Base-by-base conservation (phyloP, 2,329 filamentous ascomycete species). In the Lasiodiplodia citricola region DNA sequence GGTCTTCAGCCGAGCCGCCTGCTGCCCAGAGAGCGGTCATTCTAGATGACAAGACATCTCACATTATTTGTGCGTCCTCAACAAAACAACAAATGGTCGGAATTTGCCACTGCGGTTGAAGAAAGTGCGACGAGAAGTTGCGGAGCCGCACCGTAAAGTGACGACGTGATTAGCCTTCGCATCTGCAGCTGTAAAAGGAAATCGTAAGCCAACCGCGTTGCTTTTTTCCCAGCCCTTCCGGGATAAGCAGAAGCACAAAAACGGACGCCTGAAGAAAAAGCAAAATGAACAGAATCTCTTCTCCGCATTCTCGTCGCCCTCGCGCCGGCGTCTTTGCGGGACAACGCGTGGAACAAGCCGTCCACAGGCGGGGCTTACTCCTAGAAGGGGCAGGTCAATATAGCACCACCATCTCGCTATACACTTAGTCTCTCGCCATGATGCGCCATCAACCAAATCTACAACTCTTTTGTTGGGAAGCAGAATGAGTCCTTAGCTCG, bases 331-430 rank as follows among this genome's bases (percentile, higher is more conserved):
- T 21, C 16, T 37, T 28, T 56, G 28, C 52, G 41, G 18, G 41
- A 8, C 6, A 7, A 21, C 18, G 18, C 18, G 13, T 35, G 41
- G 58, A 51, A 63, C 6, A 50, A 63, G 58, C 58, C 44, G 58
- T 51, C 41, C 58, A 51, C 28, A 11, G 18, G n/a, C 58, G 41
- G 58, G 28, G 58, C 16, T n/a, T 11, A 25, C 5, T 63, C 14
- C 58, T 23, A 7, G 23, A 51, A 63, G 16, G 10, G 58, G 58
- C 47, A 23, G 58, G 58, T 63, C 41, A 21, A 63, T 51, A 63
- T 63, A 50, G 18, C 58, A 44, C 38, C 16, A 55, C 50, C 37
- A 41, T 63, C 23, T 63, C 28, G 16, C 58, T 44, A 14, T 56
- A 16, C 11, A 66, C 63, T 14, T 50, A 23, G 37, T 41, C 50